Evolutionary conservation across 306 rosid genomes (phyloP).

Genomic region (Dalbergia oliveri): DNA sequence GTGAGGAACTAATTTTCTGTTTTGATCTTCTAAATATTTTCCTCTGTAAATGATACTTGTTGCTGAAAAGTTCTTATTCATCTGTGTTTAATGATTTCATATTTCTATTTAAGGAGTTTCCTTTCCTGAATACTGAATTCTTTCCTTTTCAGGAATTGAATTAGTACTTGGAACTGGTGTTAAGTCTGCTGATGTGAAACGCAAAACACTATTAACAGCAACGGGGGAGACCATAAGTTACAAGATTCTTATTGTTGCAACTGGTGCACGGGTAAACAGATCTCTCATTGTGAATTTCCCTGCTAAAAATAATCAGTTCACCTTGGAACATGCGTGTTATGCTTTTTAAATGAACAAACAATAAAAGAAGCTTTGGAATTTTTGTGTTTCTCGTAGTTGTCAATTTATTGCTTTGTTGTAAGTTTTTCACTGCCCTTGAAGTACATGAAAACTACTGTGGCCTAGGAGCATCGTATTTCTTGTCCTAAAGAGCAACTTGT

Average conservation of each 20-base stretch:
- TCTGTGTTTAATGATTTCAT: constrained; percentile 16
- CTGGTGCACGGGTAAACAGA: constrained; percentile 99
- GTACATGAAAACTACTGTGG: constrained; percentile 20
- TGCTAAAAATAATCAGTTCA: constrained; percentile 20
- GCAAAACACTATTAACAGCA: constrained; percentile 83
- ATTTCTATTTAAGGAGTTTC: constrained; percentile 20
- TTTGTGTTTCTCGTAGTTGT: constrained; percentile 2
- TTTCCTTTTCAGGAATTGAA: constrained; percentile 73
- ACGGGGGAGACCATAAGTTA: constrained; percentile 98
- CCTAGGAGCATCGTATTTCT: constrained; percentile 19
- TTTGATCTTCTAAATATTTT: constrained; percentile 20
- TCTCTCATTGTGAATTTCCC: constrained; percentile 44
- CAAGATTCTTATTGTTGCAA: constrained; percentile 89
- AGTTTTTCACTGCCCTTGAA: constrained; percentile 15
- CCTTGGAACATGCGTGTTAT: constrained; percentile 22
- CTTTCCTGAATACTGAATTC: constrained; percentile 41
- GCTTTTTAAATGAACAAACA: constrained; percentile 10
- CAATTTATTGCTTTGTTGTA: background rate
- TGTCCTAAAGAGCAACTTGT: constrained; percentile 5
- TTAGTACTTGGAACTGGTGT: constrained; percentile 94
- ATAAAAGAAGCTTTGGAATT: constrained; percentile 9
- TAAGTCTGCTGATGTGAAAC: constrained; percentile 93
- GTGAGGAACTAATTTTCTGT: constrained; percentile 17
- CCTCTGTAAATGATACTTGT: constrained; percentile 17
- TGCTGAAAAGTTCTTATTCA: constrained; percentile 22